Percentiles rank a stretch among this genome's conserved stretches.
These are phyloP conservation scores for Candida nemodendra DNA, from an alignment of 805 yeast genomes.

Conservation along the genomic window DNA sequence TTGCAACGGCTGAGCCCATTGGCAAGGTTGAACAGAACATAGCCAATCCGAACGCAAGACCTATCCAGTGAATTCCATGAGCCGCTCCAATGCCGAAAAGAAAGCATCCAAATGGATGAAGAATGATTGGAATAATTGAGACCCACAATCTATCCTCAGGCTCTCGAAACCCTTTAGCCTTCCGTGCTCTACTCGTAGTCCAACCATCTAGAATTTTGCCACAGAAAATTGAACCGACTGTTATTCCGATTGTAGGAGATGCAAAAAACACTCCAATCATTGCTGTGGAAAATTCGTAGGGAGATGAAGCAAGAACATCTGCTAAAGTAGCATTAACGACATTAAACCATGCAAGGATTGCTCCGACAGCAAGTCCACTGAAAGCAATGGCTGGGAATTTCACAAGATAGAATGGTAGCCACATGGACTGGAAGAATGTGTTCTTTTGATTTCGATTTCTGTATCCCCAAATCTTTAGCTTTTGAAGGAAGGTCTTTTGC, in stretches of 20 bases:
- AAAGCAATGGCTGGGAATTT: slow-evolving; percentile 41
- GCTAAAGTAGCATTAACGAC: slow-evolving; percentile 40
- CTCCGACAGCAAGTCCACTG: slow-evolving; percentile 43
- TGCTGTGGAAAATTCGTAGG: slow-evolving; percentile 42
- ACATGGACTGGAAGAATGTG: slow-evolving; percentile 35
- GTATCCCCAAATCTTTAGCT: slow-evolving; percentile 33
- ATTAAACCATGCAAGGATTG: slow-evolving; percentile 45
- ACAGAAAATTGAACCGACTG: slow-evolving; percentile 38
- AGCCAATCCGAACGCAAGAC: slow-evolving; percentile 33
- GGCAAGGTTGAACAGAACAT: slow-evolving; percentile 25
- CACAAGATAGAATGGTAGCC: slow-evolving; percentile 34
- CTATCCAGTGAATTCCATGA: slow-evolving; percentile 36
- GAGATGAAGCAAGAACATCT: slow-evolving; percentile 31
- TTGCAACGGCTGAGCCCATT: slow-evolving; percentile 32
- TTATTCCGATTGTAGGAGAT: slow-evolving; percentile 33
- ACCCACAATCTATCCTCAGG: slow-evolving; percentile 44
- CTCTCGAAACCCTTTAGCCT: slow-evolving; percentile 37
- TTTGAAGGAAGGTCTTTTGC: slow-evolving; percentile 32
- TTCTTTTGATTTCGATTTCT: slow-evolving; percentile 35
- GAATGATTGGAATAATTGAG: slow-evolving; percentile 34
- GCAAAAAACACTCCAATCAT: slow-evolving; percentile 34
- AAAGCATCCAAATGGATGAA: slow-evolving; percentile 40
- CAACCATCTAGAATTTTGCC: slow-evolving; percentile 29
- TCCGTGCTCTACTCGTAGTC: slow-evolving; percentile 9
- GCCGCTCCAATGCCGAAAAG: slow-evolving; percentile 41